phyloP scores from a whole-genome alignment of 129 eudicot genomes.

The Flaveria brownii region DNA sequence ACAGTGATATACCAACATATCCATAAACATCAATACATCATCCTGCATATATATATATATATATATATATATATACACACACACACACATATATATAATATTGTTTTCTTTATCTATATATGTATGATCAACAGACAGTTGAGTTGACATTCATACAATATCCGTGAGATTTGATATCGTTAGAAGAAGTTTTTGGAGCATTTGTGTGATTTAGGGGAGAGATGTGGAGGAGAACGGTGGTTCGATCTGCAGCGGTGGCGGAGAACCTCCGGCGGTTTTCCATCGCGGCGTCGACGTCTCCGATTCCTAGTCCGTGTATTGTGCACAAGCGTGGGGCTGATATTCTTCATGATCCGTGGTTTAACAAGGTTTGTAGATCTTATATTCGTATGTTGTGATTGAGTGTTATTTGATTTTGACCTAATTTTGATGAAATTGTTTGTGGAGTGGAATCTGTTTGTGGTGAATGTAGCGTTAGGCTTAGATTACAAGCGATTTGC shows the following conservation, averaged over 20 bases:
- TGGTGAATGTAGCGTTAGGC: constrained; percentile 19
- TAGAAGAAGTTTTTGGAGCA: constrained; percentile 11
- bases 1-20: constrained; percentile 32
- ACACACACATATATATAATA: background rate
- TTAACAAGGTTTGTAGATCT: constrained; percentile 67
- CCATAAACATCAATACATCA: background rate
- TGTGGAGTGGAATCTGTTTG: background rate
- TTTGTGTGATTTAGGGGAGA: constrained; percentile 16
- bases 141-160: constrained; percentile 13
- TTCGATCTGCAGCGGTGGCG: constrained; percentile 68
- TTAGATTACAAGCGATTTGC: constrained; percentile 9
- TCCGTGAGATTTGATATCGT: constrained; percentile 23
- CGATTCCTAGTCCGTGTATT: constrained; percentile 77
- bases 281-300: constrained; percentile 52
- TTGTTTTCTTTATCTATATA: background rate
- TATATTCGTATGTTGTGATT: background rate
- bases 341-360: constrained; percentile 99
- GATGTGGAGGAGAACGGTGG: constrained; percentile 55
- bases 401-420: background rate
- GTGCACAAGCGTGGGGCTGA: constrained; percentile 97
- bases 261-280: constrained; percentile 60
- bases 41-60: constrained; percentile 5
- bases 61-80: background rate
- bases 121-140: background rate
- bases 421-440: background rate